Percentiles rank a stretch among this genome's conserved stretches.
Evolutionary conservation across 192 early-diverging fungal species (phyloP).

Genomic region (Backusella macrospora): DNA sequence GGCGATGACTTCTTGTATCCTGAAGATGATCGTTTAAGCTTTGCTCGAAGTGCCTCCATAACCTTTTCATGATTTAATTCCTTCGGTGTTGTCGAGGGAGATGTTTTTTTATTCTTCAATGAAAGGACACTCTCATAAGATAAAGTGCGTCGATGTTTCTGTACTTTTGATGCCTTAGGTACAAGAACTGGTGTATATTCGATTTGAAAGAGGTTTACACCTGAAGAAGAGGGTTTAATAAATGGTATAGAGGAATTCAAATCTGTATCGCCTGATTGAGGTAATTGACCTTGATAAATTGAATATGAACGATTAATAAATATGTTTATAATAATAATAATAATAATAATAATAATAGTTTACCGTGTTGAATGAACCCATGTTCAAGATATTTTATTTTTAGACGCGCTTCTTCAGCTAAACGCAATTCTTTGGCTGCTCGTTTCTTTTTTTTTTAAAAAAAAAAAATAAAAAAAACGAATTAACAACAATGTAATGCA

Average conservation of each 20-base stretch:
- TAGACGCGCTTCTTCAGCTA: conserved; percentile 17
- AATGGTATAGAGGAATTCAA: conserved; percentile 7
- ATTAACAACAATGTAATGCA: background rate
- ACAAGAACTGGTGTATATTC: background rate
- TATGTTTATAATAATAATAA: background rate
- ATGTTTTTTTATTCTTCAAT: background rate
- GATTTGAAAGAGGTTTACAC: background rate
- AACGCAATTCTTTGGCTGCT: background rate
- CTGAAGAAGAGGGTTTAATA: background rate
- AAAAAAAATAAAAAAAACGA: background rate
- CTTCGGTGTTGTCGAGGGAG: background rate
- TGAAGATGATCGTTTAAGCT: conserved; percentile 3
- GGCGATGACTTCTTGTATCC: background rate
- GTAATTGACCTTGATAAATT: background rate
- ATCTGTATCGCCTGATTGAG: background rate
- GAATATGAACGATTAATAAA: background rate
- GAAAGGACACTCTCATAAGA: conserved; percentile 17
- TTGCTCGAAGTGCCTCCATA: conserved; percentile 24
- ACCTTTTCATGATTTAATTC: conserved; percentile 13
- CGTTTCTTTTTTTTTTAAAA: conserved; percentile 11
- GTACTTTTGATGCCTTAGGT: background rate
- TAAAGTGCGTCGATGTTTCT: conserved; percentile 11
- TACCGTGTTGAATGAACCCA: background rate
- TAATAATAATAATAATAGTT: background rate
- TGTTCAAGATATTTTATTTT: conserved; percentile 16